Base-by-base conservation (phyloP, 116 monocot genomes). In the Dioscorea cayenensis region DNA sequence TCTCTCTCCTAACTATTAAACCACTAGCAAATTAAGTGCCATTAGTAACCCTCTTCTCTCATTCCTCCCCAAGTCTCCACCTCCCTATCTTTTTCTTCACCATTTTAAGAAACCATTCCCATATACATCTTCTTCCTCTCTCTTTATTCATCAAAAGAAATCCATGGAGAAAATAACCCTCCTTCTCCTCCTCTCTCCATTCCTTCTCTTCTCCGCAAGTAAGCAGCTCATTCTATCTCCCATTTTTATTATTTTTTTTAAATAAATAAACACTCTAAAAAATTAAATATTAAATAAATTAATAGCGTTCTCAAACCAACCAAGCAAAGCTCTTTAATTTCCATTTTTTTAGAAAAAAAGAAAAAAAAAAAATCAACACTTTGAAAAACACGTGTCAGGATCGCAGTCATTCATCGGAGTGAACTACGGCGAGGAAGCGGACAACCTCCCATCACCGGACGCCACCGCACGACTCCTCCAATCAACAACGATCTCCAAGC, bases 371-470 rank as follows among this genome's bases (percentile, higher is more conserved):
- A 5, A 18, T 3, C 18, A 16, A 18, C 16, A 16, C 14, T 3
- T 55, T n/a, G 14, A 16, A 16, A 16, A 55, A 18, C 55, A 17
- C 28, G 49, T 69, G 17, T 17, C 66, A 89, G 86, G 71, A 2
- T 73, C 86, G 0, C 83, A 89, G 65, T 51, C 80, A 21, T 89
- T 76, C 85, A 73, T 89, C 78, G 89, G 89, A 6, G 89, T 89
- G 29, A 85, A 89, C 78, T 89, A 89, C 72, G 89, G 89, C 18
- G 75, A 89, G 72, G 84, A 84, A 38, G 86, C 90, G 51, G 86
- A 86, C 72, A 86, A 86, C 71, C 89, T 89, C 60, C 89, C 89
- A 8, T 36, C 89, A 13, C 83, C 89, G 12, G 73, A 75, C n/a
- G 70, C 83, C 16, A 89, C 89, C 28, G 81, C 74, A 25, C 38